Conservation (phyloP, 23 red algal species). For the Gracilaria gracilis region DNA sequence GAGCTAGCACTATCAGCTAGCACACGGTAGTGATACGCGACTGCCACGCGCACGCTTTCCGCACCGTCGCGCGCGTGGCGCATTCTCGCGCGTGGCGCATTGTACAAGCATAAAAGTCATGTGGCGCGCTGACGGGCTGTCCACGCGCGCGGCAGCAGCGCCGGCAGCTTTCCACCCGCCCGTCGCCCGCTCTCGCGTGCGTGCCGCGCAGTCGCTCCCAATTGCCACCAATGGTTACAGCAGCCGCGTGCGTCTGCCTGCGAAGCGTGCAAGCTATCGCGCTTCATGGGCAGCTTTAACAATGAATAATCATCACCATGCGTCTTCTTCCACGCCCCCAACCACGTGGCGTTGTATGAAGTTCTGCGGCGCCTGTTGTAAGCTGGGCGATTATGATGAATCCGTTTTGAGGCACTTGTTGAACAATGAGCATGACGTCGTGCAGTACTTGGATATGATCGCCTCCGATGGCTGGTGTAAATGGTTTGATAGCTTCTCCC, state of each 20-base stretch:
- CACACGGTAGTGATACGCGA: too few species aligned
- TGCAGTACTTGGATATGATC: conserved; percentile 62
- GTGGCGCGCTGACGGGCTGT: too few species aligned
- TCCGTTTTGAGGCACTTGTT: conserved; percentile 33
- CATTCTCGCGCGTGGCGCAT: too few species aligned
- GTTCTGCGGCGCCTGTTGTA: conserved; percentile 79
- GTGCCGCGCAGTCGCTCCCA: not conserved
- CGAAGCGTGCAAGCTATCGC: not conserved
- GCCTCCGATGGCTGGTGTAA: conserved; percentile 68
- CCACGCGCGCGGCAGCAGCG: too few species aligned
- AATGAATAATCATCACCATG: not conserved
- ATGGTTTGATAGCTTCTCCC: conserved; percentile 53
- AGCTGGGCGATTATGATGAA: conserved; percentile 36
- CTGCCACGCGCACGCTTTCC: not conserved
- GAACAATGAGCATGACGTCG: conserved; percentile 33
- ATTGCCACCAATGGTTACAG: not conserved
- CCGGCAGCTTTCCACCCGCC: not conserved
- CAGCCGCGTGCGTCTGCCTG: too few species aligned
- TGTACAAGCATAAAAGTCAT: too few species aligned
- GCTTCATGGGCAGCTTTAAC: not conserved
- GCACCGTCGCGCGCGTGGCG: too few species aligned
- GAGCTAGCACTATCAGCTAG: too few species aligned
- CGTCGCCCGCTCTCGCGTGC: not conserved
- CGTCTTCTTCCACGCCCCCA: not conserved
- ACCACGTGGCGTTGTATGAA: conserved; percentile 63